Conservation (phyloP, 306 rosid species). For the Lathyrus tuberosus region DNA sequence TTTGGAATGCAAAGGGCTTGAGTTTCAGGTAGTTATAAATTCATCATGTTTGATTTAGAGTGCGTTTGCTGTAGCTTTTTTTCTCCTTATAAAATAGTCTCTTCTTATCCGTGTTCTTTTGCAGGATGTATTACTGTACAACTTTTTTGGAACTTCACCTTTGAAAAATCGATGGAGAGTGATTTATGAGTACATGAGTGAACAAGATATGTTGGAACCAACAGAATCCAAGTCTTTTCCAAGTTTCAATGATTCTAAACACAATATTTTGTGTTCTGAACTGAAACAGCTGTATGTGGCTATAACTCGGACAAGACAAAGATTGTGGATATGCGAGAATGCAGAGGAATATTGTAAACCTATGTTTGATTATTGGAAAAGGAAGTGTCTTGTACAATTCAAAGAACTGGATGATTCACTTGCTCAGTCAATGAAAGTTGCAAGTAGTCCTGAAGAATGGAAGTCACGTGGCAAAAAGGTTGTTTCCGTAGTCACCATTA, state of each 20-base stretch:
- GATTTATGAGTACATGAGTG: slow-evolving; percentile 64
- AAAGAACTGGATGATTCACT: slow-evolving; percentile 69
- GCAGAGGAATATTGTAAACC: slow-evolving; percentile 47
- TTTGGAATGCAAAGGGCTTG: slow-evolving; percentile 87
- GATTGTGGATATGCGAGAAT: slow-evolving; percentile 77
- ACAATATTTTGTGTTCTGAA: slow-evolving; percentile 73
- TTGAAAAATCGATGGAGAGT: slow-evolving; percentile 71
- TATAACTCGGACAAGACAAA: slow-evolving; percentile 74
- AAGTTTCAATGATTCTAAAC: slow-evolving; percentile 56
- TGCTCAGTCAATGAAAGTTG: slow-evolving; percentile 75
- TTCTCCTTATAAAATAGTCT: too few species aligned
- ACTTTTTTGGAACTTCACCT: slow-evolving; percentile 74
- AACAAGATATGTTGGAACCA: slow-evolving; percentile 57
- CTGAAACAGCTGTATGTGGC: slow-evolving; percentile 76
- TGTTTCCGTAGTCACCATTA: neutral
- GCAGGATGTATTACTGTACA: slow-evolving; percentile 75
- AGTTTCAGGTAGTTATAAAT: slow-evolving; percentile 64
- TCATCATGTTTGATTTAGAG: neutral
- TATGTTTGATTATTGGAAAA: slow-evolving; percentile 73
- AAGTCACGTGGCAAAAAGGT: slow-evolving; percentile 76
- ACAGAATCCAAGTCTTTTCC: slow-evolving; percentile 36
- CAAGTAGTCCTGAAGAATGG: slow-evolving; percentile 82
- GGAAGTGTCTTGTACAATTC: slow-evolving; percentile 64
- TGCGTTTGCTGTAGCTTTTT: too few species aligned
- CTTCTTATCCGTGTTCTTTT: neutral